Percentiles rank a stretch among this genome's conserved stretches.
Conservation (phyloP, 129 eudicot genomes). For the Saposhnikovia divaricata region DNA sequence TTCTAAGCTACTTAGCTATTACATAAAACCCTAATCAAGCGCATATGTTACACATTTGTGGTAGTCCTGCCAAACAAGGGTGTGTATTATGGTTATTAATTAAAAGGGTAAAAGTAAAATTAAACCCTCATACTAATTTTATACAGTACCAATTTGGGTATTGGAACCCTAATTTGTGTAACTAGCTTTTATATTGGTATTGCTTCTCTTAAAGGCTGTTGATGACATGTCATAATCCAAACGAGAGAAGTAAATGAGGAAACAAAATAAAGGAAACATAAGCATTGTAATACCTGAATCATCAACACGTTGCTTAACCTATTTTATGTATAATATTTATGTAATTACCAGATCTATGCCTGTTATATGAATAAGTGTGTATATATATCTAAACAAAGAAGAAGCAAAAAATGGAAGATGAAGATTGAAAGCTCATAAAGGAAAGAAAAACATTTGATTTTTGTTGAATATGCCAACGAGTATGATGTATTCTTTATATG, state of each 20-base stretch:
- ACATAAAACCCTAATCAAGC: constrained; percentile 15
- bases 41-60: constrained; percentile 2
- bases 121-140: neutral
- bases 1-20: neutral
- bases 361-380: neutral
- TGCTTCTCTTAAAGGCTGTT: neutral
- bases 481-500: neutral
- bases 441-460: neutral
- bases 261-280: neutral
- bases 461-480: neutral
- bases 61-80: constrained; percentile 7
- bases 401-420: neutral
- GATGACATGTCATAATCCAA: neutral
- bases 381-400: neutral
- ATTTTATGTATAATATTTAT: neutral
- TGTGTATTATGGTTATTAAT: neutral
- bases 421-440: constrained; percentile 13
- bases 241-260: neutral
- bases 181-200: neutral
- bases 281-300: neutral
- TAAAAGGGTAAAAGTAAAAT: neutral
- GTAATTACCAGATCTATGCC: neutral
- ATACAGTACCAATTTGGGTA: neutral
- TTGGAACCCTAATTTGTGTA: constrained; percentile 5
- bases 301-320: neutral